A percentile compares a stretch with the other conserved stretches of the same genome.
These are phyloP conservation scores for Populus hybrid DNA, from an alignment of 441 rosid species.

Conservation along the genomic window DNA sequence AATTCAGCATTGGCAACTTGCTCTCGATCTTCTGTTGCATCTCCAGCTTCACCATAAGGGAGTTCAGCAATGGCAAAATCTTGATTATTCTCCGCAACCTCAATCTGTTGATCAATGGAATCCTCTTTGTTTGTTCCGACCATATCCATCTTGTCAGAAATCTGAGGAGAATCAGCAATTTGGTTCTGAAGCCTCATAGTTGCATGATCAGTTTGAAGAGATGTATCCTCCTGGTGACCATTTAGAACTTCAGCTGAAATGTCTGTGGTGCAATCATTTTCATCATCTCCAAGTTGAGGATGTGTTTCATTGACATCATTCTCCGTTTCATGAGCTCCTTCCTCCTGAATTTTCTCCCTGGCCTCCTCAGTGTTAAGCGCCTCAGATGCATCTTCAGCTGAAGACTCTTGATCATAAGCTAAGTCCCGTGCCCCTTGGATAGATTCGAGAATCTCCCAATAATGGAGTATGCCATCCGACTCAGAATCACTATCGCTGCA, in stretches of 20 bases:
- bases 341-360: constrained; percentile 12
- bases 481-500: constrained; percentile 15
- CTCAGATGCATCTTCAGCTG: constrained; percentile 19
- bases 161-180: constrained; percentile 17
- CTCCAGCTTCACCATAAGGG: constrained; percentile 22
- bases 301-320: constrained; percentile 4
- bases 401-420: constrained; percentile 22
- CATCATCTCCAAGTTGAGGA: constrained; percentile 15
- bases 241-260: constrained; percentile 13
- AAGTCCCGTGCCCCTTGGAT: constrained; percentile 12
- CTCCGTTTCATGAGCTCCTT: constrained; percentile 13
- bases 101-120: too few relatives aligned
- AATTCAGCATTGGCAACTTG: background rate
- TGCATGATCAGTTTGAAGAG: constrained; percentile 16
- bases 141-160: constrained; percentile 9
- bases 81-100: too few relatives aligned
- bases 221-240: background rate
- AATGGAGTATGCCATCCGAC: constrained; percentile 10
- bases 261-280: constrained; percentile 11
- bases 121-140: constrained; percentile 9
- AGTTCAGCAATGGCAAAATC: constrained; percentile 4
- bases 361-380: constrained; percentile 17
- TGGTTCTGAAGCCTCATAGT: background rate
- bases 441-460: constrained; percentile 17
- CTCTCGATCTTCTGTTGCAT: constrained; percentile 17